Base-by-base conservation (phyloP, 139 green algal species). In the Chlorella sp. region DNA sequence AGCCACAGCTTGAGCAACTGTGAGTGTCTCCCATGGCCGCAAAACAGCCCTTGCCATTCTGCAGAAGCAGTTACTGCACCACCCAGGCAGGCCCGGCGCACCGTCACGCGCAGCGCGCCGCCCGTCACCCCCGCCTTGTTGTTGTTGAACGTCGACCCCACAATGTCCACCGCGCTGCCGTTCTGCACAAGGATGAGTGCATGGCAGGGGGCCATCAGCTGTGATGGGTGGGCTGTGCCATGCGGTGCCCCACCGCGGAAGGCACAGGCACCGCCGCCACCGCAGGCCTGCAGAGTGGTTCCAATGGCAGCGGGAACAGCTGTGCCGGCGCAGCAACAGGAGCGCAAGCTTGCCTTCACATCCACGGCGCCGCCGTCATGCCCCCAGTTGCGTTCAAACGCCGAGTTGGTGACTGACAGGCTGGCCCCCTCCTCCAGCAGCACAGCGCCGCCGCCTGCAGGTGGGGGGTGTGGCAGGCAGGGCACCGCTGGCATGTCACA, bases 341-440 rank as follows among this genome's bases (percentile, higher is more conserved):
- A 16, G 16, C 2, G 51, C 51, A 60, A 60, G 46, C n/a, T 73
- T 73, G 34, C 67, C 81, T 51, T 43, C 30, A 81, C 54, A 22
- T 77, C 70, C 36, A 85, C 43, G 24, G 81, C 81, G 40, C 81
- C 81, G 38, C 81, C 81, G 30, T 69, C 67, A 0, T 36, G 70
- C 0, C 68, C 81, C 81, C 81, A 85, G 69, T 85, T 85, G 69
- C 81, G 81, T 40, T 85, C 81, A 60, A 85, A 80, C 0, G 81
- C 81, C 38, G 70, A 81, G 81, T 85, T 85, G 81, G 54, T 81
- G 34, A 67, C 8, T 5, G 24, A 43, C 30, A 80, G 54, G 46
- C 41, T 56, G 51, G 69, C 81, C 11, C 70, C 34, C 14, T 72
- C 28, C 69, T 81, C 69, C 69, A 85, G 40, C 70, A 81, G 69